Conservation (phyloP, 2,329 filamentous ascomycete genomes). For the Neofusicoccum cordaticola region DNA sequence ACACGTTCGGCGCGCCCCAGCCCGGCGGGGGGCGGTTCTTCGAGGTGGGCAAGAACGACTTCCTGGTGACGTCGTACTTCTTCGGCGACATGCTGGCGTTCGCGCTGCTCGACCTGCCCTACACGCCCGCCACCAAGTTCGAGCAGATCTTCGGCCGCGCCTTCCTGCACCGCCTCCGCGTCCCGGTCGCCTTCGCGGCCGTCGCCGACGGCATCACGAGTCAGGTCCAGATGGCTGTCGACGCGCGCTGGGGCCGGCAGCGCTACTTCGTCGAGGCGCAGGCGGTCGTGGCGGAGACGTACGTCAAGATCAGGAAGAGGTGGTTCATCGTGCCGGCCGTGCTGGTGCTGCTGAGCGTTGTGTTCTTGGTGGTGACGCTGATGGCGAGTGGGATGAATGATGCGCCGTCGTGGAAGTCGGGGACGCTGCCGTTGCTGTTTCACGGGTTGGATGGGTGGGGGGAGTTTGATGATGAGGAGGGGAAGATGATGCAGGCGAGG, state of each 20-base stretch:
- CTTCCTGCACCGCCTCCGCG: no score
- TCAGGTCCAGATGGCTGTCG: no score
- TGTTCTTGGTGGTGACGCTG: not conserved
- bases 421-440: not conserved
- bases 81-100: not conserved
- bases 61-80: not conserved
- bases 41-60: not conserved
- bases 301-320: not conserved
- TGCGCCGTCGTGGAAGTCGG: not conserved
- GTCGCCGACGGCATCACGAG: no score
- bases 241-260: not conserved
- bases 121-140: not conserved
- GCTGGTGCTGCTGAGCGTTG: not conserved
- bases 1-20: no score
- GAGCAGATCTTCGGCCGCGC: not conserved
- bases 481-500: not conserved
- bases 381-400: not conserved
- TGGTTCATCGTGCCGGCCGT: not conserved
- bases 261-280: not conserved
- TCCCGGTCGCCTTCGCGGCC: no score
- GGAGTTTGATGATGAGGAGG: not conserved
- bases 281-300: not conserved
- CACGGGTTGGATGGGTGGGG: not conserved
- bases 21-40: not conserved
- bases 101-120: not conserved